Evolutionary conservation across 2,329 filamentous ascomycete species (phyloP).

Genomic region (Trichophyton verrucosum): DNA sequence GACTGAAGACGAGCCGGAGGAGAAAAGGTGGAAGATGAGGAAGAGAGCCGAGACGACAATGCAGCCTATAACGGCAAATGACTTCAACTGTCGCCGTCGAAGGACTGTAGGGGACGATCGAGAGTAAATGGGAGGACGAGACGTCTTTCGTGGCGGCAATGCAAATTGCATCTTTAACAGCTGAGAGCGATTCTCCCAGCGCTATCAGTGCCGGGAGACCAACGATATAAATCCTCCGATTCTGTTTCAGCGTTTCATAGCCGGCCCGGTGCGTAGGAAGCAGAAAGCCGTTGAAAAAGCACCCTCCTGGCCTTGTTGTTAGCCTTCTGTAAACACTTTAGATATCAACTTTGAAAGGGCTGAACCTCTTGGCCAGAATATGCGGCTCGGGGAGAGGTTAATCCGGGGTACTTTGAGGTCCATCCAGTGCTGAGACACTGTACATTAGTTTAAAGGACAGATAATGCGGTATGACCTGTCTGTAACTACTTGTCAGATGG

Average conservation of each 20-base stretch:
- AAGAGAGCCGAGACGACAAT: constrained; percentile 49
- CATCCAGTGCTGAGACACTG: too few species aligned
- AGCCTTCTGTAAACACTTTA: background rate
- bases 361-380: background rate
- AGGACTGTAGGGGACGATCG: constrained; percentile 32
- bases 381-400: background rate
- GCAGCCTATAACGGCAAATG: constrained; percentile 44
- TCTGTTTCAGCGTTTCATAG: constrained; percentile 7
- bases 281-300: background rate
- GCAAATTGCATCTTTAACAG: constrained; percentile 66
- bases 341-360: background rate
- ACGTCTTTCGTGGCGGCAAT: constrained; percentile 72
- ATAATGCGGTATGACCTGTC: background rate
- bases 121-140: constrained; percentile 59
- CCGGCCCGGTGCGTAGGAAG: background rate
- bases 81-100: constrained; percentile 52
- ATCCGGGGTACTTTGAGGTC: background rate
- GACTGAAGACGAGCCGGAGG: constrained; percentile 18
- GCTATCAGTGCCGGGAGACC: background rate
- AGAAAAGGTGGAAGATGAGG: constrained; percentile 40
- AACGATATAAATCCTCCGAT: background rate
- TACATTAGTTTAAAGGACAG: too few species aligned
- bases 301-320: background rate
- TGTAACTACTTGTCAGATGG: background rate
- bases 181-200: constrained; percentile 1